Base-by-base conservation (phyloP, 2,329 filamentous ascomycete genomes). In the Epichloe aotearoae region DNA sequence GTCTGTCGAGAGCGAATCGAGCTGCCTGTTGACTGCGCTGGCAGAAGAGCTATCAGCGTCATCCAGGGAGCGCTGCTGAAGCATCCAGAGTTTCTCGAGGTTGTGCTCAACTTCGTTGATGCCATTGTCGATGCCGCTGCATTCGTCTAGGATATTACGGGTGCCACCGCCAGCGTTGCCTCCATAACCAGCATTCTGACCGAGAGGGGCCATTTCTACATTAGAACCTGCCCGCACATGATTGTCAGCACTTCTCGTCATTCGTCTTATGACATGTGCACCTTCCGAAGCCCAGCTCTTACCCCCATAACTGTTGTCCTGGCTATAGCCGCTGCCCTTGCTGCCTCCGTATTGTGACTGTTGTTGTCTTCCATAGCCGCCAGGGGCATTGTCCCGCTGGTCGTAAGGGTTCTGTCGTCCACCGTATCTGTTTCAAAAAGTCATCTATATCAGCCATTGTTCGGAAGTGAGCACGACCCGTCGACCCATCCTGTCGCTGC, bases 71-170 rank as follows among this genome's bases (percentile, higher is more conserved):
- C 81, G 76, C 62, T 79, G 77, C 64, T 91, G 86, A 38, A 88
- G 74, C 65, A 75, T 76, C 60, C 81, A 79, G 46, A 95, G 79
- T 61, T 85, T 78, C 56, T 81, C 75, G 36, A 94, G 78, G 59
- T 86, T 86, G 55, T 70, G 69, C 61, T 89, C 82, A 61, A 96
- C 80, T 52, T 82, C 74, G 55, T 86, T 78, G 61, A 96, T 86
- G 41, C 83, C 84, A 53, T 79, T 74, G 65, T 89, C 84, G 64
- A 96, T 85, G 44, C 87, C 82, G 53, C 81, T 79, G 70, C 88
- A 93, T 66, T 93, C 84, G 70, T 94, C 88, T 53, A 96, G 77
- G 58, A 95, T 85, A 12, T 52, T 52, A 51, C 79, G 79, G 64
- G 88, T 89, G 42, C 85, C 81, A 65, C 89, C 80, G 58, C 68